Percentiles rank a stretch among this genome's conserved stretches.
phyloP scores from a whole-genome alignment of 2,329 filamentous ascomycete genomes.

The Aspergillus flavus region DNA sequence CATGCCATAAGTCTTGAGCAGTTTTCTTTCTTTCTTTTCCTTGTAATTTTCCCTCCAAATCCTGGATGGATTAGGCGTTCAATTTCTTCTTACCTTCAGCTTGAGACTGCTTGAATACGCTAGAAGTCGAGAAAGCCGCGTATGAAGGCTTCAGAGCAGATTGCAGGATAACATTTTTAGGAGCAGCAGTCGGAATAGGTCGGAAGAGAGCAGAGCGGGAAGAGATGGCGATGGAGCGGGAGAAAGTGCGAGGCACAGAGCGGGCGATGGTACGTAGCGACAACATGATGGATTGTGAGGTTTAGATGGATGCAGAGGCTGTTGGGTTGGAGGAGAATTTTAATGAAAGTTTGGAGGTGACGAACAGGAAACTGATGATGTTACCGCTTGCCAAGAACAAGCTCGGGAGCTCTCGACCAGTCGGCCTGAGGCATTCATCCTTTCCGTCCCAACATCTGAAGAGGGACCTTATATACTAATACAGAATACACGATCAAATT shows the following conservation, averaged over 20 bases:
- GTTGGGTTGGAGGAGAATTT: conserved; percentile 5
- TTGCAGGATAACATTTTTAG: conserved; percentile 54
- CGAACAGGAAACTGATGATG: conserved; percentile 24
- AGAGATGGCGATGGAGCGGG: conserved; percentile 58
- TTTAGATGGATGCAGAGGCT: conserved; percentile 2
- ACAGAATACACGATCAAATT: too few species aligned
- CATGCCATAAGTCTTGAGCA: not conserved
- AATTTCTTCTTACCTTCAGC: conserved; percentile 46
- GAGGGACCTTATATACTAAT: too few species aligned
- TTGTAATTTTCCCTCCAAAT: not conserved
- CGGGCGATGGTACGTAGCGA: conserved; percentile 68
- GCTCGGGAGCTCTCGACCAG: not conserved
- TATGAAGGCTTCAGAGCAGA: conserved; percentile 50
- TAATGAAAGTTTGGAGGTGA: conserved; percentile 15
- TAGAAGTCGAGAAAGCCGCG: conserved; percentile 52
- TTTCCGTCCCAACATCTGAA: not conserved
- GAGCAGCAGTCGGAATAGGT: conserved; percentile 50
- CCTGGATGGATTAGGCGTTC: not conserved
- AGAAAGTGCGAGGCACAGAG: conserved; percentile 65
- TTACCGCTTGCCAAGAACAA: conserved; percentile 7
- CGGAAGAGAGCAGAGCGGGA: conserved; percentile 50
- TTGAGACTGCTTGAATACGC: conserved; percentile 44
- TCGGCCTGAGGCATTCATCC: not conserved
- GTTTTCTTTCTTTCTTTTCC: not conserved
- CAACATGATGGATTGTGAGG: conserved; percentile 58